Base-by-base conservation (phyloP, 2,329 filamentous ascomycete genomes). In the Ophiostoma sp. region DNA sequence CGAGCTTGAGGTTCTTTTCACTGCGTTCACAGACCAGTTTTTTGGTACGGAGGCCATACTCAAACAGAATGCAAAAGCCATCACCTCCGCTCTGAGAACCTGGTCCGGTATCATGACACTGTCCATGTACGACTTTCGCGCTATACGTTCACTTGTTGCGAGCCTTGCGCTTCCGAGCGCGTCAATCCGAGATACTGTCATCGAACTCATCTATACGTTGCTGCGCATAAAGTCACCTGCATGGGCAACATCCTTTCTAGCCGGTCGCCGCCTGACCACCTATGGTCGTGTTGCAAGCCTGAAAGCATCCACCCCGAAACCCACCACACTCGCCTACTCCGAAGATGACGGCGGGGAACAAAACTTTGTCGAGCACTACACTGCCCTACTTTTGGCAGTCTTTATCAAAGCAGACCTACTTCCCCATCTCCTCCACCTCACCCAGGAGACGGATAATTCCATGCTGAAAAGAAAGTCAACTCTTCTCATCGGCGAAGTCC, bases 191-290 rank as follows among this genome's bases (percentile, higher is more conserved):
- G 93, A 96, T 75, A 89, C 93, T 0, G 87, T 97, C 18, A 83
- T 99, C 70, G 95, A 99, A 76, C 81, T 99, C 12, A 79, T 99
- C 18, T 97, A 96, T 74, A 83, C 84, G 0, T 76, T 89, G 2
- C 78, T 99, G 66, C 88, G 94, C 47, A 97, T 99, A 75, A 98
- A 98, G 73, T 89, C 93, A 69, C 88, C 95, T 60, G 89, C 93
- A 8, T 99, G 95, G 95, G 96, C 95, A 7, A 93, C 92, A 0
- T 96, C 94, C 0, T 99, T 97, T 76, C 84, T 99, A 64, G 95
- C 96, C 47, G 96, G 95, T 7, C 87, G 95, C 72, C 85, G 96
- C 70, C 82, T 99, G 64, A 99, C 96, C 0, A 99, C 95, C 0
- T 99, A 99, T 76, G 94, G 93, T n/a, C 86, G 96, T 74, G 93